Evolutionary conservation across 1,284 basidiomycete genomes (phyloP).

Genomic region (Butyriboletus appendiculatus): DNA sequence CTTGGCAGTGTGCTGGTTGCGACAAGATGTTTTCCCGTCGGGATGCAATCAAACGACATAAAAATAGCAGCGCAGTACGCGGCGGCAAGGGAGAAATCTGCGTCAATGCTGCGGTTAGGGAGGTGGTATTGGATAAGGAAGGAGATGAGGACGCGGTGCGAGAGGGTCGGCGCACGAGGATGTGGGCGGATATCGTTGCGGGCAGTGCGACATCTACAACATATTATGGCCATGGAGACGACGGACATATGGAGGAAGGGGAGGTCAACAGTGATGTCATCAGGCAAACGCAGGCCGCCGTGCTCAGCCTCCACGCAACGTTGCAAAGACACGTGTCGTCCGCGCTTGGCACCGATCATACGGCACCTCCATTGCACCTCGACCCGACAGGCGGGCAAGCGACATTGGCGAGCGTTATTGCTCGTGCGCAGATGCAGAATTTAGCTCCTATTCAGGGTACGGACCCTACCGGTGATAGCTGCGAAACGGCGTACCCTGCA

Average conservation of each 20-base stretch:
- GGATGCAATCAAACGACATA: conserved; percentile 76
- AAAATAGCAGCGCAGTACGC: conserved; percentile 51
- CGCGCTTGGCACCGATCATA: conserved; percentile 48
- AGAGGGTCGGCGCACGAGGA: conserved; percentile 58
- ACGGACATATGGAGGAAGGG: conserved; percentile 56
- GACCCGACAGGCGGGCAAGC: conserved; percentile 55
- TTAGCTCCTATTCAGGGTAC: conserved; percentile 19
- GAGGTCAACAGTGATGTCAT: conserved; percentile 57
- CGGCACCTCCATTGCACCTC: conserved; percentile 32
- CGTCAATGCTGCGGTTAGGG: conserved; percentile 53
- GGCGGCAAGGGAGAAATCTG: conserved; percentile 52
- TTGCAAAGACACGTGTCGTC: conserved; percentile 59
- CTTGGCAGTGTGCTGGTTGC: conserved; percentile 71
- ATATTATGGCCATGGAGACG: conserved; percentile 29
- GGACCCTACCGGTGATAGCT: conserved; percentile 6
- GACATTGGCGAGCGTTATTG: conserved; percentile 66
- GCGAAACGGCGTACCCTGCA: conserved; percentile 12
- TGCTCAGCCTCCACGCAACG: conserved; percentile 56
- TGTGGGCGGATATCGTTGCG: conserved; percentile 60
- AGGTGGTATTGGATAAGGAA: conserved; percentile 58
- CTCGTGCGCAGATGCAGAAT: conserved; percentile 56
- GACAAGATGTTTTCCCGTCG: conserved; percentile 70
- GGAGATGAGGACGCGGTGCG: conserved; percentile 50
- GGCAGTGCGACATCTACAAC: conserved; percentile 28
- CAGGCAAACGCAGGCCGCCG: conserved; percentile 50